Percentiles rank a stretch among this genome's conserved stretches.
phyloP scores from a whole-genome alignment of 768 basidiomycete species.

The Hortiboletus flavorubellus region DNA sequence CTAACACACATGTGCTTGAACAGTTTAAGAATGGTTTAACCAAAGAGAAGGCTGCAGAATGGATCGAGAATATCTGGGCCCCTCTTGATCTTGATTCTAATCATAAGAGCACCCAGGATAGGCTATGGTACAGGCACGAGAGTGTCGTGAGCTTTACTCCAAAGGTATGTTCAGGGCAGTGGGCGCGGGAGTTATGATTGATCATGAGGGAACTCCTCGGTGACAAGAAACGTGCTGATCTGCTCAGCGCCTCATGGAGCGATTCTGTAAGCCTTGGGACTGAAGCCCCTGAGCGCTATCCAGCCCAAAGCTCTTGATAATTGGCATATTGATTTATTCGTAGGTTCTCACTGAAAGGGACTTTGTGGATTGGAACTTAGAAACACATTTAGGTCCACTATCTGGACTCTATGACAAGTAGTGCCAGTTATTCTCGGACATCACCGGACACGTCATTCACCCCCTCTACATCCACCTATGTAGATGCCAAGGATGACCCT shows the following conservation, averaged over 20 bases:
- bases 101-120: slow-evolving; percentile 54
- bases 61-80: slow-evolving; percentile 50
- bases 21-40: slow-evolving; percentile 53
- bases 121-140: slow-evolving; percentile 43
- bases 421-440: slow-evolving; percentile 1
- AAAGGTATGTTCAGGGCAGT: slow-evolving; percentile 35
- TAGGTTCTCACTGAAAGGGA: background rate
- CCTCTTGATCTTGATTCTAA: slow-evolving; percentile 50
- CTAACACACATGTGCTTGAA: background rate
- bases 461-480: background rate
- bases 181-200: background rate
- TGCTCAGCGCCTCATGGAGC: background rate
- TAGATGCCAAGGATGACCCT: background rate
- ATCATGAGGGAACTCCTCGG: slow-evolving; percentile 2
- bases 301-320: background rate
- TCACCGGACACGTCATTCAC: background rate
- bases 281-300: background rate
- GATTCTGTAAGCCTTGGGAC: background rate
- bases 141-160: slow-evolving; percentile 49
- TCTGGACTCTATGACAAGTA: background rate
- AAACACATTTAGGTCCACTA: background rate
- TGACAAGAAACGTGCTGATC: background rate
- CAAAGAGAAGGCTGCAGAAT: slow-evolving; percentile 43
- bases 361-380: background rate
- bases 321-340: background rate